Conservation (phyloP, 352 stramenopile species). For the Bremia lactucae region DNA sequence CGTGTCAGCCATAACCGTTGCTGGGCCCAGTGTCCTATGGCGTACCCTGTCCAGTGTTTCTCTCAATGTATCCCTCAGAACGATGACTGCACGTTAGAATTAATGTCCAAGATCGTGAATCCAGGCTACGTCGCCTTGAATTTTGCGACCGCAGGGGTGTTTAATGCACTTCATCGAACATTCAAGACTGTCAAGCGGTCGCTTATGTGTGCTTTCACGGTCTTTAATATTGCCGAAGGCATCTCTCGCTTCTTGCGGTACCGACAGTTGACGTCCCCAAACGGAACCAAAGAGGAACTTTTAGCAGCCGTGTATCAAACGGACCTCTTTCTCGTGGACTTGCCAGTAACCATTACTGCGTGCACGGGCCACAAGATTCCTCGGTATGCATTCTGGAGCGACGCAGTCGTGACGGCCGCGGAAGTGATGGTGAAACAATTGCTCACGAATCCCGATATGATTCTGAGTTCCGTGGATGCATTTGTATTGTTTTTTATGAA, state of each 20-base stretch:
- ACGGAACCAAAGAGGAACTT: constrained; percentile 43
- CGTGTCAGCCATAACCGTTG: constrained; percentile 31
- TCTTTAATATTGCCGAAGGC: constrained; percentile 38
- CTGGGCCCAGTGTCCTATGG: constrained; percentile 59
- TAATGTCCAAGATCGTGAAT: constrained; percentile 38
- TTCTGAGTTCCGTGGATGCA: constrained; percentile 22
- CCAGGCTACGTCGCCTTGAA: constrained; percentile 45
- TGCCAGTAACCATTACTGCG: constrained; percentile 37
- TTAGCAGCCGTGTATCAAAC: constrained; percentile 37
- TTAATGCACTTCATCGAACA: constrained; percentile 31
- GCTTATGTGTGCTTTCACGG: constrained; percentile 36
- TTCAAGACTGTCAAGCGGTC: constrained; percentile 30
- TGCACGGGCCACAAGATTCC: constrained; percentile 33
- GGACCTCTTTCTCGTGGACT: constrained; percentile 41
- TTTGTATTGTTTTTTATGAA: constrained; percentile 29
- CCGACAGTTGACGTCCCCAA: constrained; percentile 22
- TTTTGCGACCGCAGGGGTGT: constrained; percentile 38
- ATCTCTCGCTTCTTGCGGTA: constrained; percentile 32
- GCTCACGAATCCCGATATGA: constrained; percentile 28
- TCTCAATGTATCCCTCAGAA: constrained; percentile 66
- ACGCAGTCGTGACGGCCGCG: constrained; percentile 23
- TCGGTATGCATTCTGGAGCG: constrained; percentile 13
- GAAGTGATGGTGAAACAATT: constrained; percentile 29
- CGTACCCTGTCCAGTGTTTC: constrained; percentile 63
- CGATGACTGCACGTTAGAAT: constrained; percentile 36